Evolutionary conservation across 2,329 filamentous ascomycete genomes (phyloP), one percentile per base, ranked within the genome.

Genomic region (Emergomyces orientalis): DNA sequence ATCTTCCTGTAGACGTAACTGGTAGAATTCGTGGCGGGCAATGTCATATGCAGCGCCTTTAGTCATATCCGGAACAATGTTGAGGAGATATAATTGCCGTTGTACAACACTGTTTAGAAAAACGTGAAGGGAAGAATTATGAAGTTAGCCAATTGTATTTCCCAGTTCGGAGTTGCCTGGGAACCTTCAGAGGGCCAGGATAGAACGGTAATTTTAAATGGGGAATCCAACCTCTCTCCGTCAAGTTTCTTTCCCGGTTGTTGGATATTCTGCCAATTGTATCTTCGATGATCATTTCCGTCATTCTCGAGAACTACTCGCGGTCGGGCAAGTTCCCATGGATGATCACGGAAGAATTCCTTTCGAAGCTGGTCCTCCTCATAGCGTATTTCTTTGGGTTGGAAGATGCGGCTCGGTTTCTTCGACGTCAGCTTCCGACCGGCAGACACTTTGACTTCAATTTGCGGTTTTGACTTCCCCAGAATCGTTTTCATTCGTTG

Each of bases 271-370:
- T 87, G 89, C 93, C 93, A 97, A 75, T 97, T 86, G 70, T 86
- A 86, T 62, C 78, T 80, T 73, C 88, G 84, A 60, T 85, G 81
- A 72, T 99, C 93, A 72, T 88, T 89, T 61, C 94, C 94, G 71
- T 93, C 88, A 68, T 86, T 81, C 77, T 99, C 94, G 11, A 97
- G 78, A 56, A 99, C 80, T 63, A 96, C 82, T 68, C 90, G 84
- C 62, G 94, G 94, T 66, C 93, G 84, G 22, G 94, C 94, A 72
- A 99, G 79, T 77, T 99, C 94, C 94, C 94, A 99, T 5, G 94
- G 94, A 74, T 99, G 94, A 75, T 99, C 93, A 71, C 83, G 86
- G 80, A 90, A 99, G 79, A 97, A 99, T 34, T 87, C 85, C 68
- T 78, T 81, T 66, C 94, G 87, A 71, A 99, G 81, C 64, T 79